Conservation (phyloP, 345 rosid species). For the Euclidium syriacum region DNA sequence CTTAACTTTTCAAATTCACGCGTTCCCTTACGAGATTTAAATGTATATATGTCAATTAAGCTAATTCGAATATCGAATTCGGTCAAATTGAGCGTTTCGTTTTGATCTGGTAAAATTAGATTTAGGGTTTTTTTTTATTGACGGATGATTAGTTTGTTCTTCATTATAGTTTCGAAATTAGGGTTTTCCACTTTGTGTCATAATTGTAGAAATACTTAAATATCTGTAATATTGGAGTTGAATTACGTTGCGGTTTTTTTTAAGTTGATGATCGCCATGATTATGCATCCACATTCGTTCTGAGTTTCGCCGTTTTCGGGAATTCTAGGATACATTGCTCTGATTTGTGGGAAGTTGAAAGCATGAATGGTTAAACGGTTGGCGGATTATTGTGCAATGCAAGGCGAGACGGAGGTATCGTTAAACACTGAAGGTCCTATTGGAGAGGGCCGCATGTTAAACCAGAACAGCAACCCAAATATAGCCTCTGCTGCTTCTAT, state of each 20-base stretch:
- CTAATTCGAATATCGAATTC: conserved; percentile 18
- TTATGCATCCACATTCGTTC: background rate
- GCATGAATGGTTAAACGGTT: conserved; percentile 15
- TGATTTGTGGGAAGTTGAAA: conserved; percentile 8
- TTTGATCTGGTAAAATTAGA: conserved; percentile 4
- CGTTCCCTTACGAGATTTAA: conserved; percentile 1
- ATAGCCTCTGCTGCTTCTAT: conserved; percentile 35
- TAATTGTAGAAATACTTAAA: background rate
- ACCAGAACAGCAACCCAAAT: conserved; percentile 41
- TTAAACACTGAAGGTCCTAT: conserved; percentile 23
- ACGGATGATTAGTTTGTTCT: conserved; percentile 1
- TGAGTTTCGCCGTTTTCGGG: background rate
- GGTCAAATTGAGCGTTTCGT: conserved; percentile 12
- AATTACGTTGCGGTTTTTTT: background rate
- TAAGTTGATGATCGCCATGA: conserved; percentile 15
- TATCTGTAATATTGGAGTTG: background rate
- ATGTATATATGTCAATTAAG: background rate
- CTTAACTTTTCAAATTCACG: background rate
- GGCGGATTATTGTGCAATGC: conserved; percentile 17
- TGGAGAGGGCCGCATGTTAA: conserved; percentile 16
- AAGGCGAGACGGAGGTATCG: conserved; percentile 17
- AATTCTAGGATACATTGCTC: background rate
- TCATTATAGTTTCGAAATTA: background rate
- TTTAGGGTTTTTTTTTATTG: conserved; percentile 19
- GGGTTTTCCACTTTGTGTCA: background rate